Base-by-base conservation (phyloP, 176 grass and related monocot species). In the Leersia perrieri region DNA sequence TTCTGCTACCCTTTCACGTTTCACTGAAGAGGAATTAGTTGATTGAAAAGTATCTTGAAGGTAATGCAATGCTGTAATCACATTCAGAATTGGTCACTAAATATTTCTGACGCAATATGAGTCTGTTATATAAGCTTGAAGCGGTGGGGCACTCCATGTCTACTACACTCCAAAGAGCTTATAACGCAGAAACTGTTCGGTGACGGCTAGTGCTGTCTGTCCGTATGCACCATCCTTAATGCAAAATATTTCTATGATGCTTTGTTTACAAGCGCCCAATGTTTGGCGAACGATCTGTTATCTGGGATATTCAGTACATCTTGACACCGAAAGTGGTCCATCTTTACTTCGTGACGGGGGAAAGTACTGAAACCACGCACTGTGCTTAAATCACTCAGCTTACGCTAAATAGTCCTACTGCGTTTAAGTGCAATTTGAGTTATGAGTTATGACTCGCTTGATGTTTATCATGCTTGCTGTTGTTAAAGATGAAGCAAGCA, bases 301-400 rank as follows among this genome's bases (percentile, higher is more conserved):
- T 27, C 18, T 53, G 49, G 49, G 49, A 53, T 53, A 9, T 53
- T 53, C 49, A n/a, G 18, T 20, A 53, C 20, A 8, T 53, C 22
- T 7, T n/a, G 49, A n/a, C 49, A 7, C 86, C 45, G 60, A 83
- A 88, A 83, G 74, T 44, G 25, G 27, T 12, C 6, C 45, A 15
- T 68, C 70, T 63, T 79, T 73, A 42, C 68, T 67, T 88, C 22
- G 7, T 11, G 10, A 26, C 10, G 67, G 49, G 7, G n/a, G 33
- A 42, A 84, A 79, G 18, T 51, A 68, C 81, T 5, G 34, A n/a
- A 51, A 11, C 33, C 7, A 40, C 67, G 49, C 20, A n/a, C 49
- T 4, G 34, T 25, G 47, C 74, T 83, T 26, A 55, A 63, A 16
- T 29, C 39, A 12, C 58, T 42, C 60, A 9, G 33, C 65, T 82